phyloP scores from a whole-genome alignment of 2,329 filamentous ascomycete genomes.

The Fusarium setosum region DNA sequence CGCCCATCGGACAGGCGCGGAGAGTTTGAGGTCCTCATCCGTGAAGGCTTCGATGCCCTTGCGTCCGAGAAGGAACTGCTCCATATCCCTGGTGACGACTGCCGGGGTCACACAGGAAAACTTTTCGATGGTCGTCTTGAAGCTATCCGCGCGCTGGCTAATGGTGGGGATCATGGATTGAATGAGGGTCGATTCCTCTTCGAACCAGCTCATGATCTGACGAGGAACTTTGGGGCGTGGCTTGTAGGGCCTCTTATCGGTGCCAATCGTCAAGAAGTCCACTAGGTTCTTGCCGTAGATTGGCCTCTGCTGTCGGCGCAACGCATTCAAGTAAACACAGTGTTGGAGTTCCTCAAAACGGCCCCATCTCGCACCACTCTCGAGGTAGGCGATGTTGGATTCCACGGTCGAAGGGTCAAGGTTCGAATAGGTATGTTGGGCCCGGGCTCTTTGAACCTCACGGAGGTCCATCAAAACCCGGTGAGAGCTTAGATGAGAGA shows the following conservation, averaged over 20 bases:
- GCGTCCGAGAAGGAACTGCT: conserved; percentile 72
- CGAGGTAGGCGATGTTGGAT: conserved; percentile 78
- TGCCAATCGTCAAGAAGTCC: conserved; percentile 76
- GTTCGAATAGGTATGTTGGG: conserved; percentile 64
- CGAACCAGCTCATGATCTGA: conserved; percentile 79
- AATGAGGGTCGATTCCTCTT: conserved; percentile 73
- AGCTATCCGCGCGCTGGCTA: conserved; percentile 75
- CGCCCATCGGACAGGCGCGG: conserved; percentile 65
- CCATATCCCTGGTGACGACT: conserved; percentile 83
- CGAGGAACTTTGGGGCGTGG: conserved; percentile 70
- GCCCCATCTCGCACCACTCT: conserved; percentile 75
- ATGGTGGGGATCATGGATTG: conserved; percentile 78
- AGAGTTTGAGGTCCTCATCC: conserved; percentile 67
- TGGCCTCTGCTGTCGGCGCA: conserved; percentile 82
- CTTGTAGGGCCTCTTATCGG: conserved; percentile 68
- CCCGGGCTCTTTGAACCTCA: conserved; percentile 73
- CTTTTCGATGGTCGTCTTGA: conserved; percentile 83
- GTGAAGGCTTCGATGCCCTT: conserved; percentile 68
- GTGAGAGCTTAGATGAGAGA: conserved; percentile 76
- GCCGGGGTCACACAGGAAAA: conserved; percentile 94
- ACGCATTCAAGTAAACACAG: conserved; percentile 82
- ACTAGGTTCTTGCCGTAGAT: conserved; percentile 85
- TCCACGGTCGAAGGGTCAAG: conserved; percentile 75
- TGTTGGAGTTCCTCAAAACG: conserved; percentile 84
- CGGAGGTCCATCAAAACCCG: conserved; percentile 76